A percentile compares a stretch with the other conserved stretches of the same genome.
Conservation (phyloP, 2,329 filamentous ascomycete genomes). For the Aspergillus awamori region DNA sequence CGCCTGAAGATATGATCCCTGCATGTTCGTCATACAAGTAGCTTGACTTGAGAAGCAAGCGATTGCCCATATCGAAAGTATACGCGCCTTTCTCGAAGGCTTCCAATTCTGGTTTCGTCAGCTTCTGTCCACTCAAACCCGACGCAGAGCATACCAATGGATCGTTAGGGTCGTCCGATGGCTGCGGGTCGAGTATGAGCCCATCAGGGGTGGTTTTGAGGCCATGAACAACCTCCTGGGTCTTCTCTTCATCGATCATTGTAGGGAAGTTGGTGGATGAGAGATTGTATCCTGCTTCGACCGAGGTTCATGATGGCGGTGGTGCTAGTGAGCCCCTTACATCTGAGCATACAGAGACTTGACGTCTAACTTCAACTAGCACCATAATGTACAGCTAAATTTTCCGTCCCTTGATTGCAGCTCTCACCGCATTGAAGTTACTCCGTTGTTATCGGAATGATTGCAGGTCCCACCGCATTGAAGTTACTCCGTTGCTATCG, state of each 20-base stretch:
- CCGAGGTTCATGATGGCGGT: neutral
- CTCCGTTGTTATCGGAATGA: neutral
- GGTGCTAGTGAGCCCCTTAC: neutral
- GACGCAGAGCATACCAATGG: neutral
- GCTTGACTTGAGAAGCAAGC: neutral
- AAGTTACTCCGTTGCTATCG: neutral
- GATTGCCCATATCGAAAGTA: neutral
- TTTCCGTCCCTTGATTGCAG: neutral
- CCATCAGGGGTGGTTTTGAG: neutral
- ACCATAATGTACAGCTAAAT: neutral
- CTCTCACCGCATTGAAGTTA: neutral
- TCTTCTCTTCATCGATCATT: neutral
- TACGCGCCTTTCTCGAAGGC: neutral
- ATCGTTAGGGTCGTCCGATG: neutral
- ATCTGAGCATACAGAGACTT: neutral
- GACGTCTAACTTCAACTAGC: too few species aligned
- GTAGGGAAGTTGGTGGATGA: neutral
- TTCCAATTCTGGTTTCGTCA: neutral
- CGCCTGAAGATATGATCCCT: neutral
- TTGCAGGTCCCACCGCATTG: neutral
- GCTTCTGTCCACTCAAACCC: neutral
- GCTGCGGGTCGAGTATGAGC: neutral
- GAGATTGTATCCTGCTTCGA: neutral
- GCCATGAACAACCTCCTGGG: neutral
- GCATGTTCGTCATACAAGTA: neutral